Evolutionary conservation across 257 asterid species (phyloP).

Genomic region (Solanum pennellii): DNA sequence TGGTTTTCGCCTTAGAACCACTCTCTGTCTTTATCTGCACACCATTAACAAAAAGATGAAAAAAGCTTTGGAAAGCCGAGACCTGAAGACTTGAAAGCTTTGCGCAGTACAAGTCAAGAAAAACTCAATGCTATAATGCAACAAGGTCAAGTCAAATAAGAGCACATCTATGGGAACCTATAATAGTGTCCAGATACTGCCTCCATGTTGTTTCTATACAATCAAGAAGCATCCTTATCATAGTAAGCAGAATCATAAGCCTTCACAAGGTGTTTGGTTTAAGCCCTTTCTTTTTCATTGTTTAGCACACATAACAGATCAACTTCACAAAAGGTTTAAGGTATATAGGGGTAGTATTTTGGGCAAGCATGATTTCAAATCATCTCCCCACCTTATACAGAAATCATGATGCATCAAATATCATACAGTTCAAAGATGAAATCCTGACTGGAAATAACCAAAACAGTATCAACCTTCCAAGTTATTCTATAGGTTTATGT

Average conservation of each 20-base stretch:
- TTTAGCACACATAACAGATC: background rate
- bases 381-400: background rate
- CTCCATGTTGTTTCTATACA: background rate
- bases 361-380: background rate
- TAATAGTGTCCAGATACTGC: background rate
- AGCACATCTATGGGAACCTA: background rate
- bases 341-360: background rate
- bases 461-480: background rate
- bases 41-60: background rate
- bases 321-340: background rate
- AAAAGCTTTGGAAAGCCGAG: background rate
- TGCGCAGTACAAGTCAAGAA: background rate
- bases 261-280: background rate
- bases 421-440: background rate
- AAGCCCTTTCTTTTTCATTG: background rate
- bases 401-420: background rate
- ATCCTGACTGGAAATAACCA: background rate
- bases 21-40: slow-evolving; percentile 82
- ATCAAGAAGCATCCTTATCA: background rate
- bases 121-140: background rate
- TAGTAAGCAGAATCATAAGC: background rate
- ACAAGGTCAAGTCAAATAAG: background rate
- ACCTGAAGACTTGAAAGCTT: background rate
- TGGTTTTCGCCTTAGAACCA: slow-evolving; percentile 55
- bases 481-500: background rate